Conservation (phyloP, 768 basidiomycete species). For the Cyathus striatus region DNA sequence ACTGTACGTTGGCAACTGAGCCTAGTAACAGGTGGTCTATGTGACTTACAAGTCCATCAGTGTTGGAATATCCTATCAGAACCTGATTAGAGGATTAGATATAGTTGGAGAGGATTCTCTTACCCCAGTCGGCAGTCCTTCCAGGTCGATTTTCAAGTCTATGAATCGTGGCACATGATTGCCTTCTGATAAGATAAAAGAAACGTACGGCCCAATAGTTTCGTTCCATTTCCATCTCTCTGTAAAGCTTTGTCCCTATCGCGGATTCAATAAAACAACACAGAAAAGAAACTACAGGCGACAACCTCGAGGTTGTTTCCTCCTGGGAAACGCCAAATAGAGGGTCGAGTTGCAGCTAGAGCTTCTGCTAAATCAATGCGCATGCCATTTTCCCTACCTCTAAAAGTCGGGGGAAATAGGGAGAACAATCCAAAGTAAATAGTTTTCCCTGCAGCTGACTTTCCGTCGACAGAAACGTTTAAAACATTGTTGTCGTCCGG, state of each 20-base stretch:
- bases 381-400: constrained; percentile 51
- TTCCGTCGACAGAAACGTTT: constrained; percentile 43
- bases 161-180: constrained; percentile 17
- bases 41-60: constrained; percentile 43
- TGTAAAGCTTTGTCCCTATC: constrained; percentile 40
- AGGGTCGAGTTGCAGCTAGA: constrained; percentile 34
- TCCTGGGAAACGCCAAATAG: constrained; percentile 24
- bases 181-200: background rate
- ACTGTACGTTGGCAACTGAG: background rate
- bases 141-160: constrained; percentile 25
- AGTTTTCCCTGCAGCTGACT: constrained; percentile 29
- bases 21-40: background rate
- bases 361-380: constrained; percentile 53
- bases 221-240: constrained; percentile 60
- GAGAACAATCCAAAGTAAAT: constrained; percentile 54
- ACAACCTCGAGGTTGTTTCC: constrained; percentile 39
- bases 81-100: background rate
- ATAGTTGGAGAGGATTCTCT: constrained; percentile 7
- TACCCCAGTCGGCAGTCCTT: constrained; percentile 34
- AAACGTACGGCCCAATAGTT: constrained; percentile 45
- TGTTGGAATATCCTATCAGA: constrained; percentile 43
- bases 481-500: constrained; percentile 43
- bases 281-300: background rate
- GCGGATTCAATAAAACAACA: background rate
- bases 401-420: constrained; percentile 62